A percentile compares a stretch with the other conserved stretches of the same genome.
Evolutionary conservation across 2,329 filamentous ascomycete species (phyloP).

Genomic region (Tolypocladium nubicola): DNA sequence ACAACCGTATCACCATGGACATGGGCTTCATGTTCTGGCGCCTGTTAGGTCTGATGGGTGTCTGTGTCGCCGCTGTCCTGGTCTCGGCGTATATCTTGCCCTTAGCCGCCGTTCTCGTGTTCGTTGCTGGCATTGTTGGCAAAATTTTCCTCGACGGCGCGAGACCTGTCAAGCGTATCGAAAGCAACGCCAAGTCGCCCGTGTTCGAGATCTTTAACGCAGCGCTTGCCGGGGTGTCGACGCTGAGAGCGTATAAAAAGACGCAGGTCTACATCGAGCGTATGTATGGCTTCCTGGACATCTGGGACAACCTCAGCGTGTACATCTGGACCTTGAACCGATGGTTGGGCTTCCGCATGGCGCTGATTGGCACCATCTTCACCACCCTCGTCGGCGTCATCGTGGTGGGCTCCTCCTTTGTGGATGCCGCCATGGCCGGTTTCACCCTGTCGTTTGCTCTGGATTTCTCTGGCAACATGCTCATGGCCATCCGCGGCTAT

Average conservation of each 20-base stretch:
- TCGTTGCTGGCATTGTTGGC: slow-evolving; percentile 47
- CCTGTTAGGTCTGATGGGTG: slow-evolving; percentile 51
- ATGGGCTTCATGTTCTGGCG: slow-evolving; percentile 49
- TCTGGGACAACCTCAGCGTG: slow-evolving; percentile 54
- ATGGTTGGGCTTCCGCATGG: slow-evolving; percentile 68
- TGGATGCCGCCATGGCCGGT: slow-evolving; percentile 61
- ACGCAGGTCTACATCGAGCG: slow-evolving; percentile 52
- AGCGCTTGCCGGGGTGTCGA: slow-evolving; percentile 60
- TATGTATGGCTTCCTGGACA: slow-evolving; percentile 62
- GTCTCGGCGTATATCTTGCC: slow-evolving; percentile 58
- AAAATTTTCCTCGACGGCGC: slow-evolving; percentile 57
- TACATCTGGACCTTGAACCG: slow-evolving; percentile 64
- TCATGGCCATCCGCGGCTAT: slow-evolving; percentile 58
- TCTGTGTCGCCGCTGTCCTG: slow-evolving; percentile 56
- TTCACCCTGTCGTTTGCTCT: slow-evolving; percentile 67
- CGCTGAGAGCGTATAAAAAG: slow-evolving; percentile 68
- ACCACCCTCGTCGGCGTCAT: slow-evolving; percentile 53
- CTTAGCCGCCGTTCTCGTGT: slow-evolving; percentile 47
- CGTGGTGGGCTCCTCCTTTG: slow-evolving; percentile 48
- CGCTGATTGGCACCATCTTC: slow-evolving; percentile 58
- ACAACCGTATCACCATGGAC: slow-evolving; percentile 55
- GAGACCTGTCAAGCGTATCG: slow-evolving; percentile 65
- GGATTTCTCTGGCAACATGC: slow-evolving; percentile 53
- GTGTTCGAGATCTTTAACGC: slow-evolving; percentile 74
- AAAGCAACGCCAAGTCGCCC: slow-evolving; percentile 67